These are phyloP conservation scores for Lasiosphaeriaceae sp. DNA, from an alignment of 495 filamentous ascomycete species.

Conservation along the genomic window DNA sequence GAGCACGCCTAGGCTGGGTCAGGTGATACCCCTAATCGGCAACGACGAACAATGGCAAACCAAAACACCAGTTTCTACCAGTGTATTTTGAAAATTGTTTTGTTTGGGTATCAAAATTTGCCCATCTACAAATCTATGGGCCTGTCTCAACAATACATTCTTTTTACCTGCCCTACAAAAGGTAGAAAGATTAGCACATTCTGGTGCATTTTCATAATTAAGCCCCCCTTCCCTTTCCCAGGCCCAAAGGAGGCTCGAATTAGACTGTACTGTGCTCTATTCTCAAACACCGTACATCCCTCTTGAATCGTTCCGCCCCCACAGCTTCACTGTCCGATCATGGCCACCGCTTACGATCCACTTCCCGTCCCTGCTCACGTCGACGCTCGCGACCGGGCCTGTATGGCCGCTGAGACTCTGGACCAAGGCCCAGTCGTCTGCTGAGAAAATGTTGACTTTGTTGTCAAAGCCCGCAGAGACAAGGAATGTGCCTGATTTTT, in stretches of 20 bases:
- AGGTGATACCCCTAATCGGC: constrained; percentile 1
- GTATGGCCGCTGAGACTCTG: constrained; percentile 87
- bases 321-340: constrained; percentile 93
- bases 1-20: background rate
- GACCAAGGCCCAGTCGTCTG: constrained; percentile 89
- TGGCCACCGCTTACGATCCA: constrained; percentile 94
- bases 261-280: too few species aligned
- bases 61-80: too few species aligned
- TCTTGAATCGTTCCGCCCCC: constrained; percentile 78
- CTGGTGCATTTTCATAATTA: too few species aligned
- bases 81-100: background rate
- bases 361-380: constrained; percentile 75
- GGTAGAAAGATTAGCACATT: too few species aligned
- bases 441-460: constrained; percentile 91
- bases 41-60: too few species aligned
- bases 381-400: constrained; percentile 83
- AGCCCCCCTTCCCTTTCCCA: too few species aligned
- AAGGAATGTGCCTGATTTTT: constrained; percentile 80
- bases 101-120: background rate
- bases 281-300: constrained; percentile 7
- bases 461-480: constrained; percentile 90
- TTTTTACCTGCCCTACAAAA: too few species aligned
- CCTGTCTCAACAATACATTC: too few species aligned
- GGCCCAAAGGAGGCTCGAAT: too few species aligned
- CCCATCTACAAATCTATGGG: background rate